Base-by-base conservation (phyloP, 2,329 filamentous ascomycete species). In the Dendryphion nanum region DNA sequence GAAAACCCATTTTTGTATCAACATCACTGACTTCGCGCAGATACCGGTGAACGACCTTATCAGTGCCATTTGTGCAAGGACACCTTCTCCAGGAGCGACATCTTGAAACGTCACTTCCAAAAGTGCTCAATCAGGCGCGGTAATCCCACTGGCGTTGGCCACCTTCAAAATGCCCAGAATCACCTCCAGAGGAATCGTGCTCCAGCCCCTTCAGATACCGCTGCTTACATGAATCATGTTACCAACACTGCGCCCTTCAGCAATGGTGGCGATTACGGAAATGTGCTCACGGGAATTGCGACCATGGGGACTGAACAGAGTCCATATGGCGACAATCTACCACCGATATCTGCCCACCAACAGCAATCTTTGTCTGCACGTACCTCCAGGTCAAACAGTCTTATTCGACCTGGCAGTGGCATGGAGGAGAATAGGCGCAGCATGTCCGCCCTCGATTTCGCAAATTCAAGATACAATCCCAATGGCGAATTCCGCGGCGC, bases 31-130 rank as follows among this genome's bases (percentile, higher is more conserved):
- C 59, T 37, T 49, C 40, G 18, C 40, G 31, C 57, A 95, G 91
- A 98, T 74, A 97, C 93, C 45, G 93, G 93, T 60, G 91, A 97
- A 68, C 88, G 93, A 51, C 93, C 93, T 40, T 98, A 98, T 74
- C 94, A 94, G 82, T 98, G 93, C 72, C 88, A 95, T 51, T 77
- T 98, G 35, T 98, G 93, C 76, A 89, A 93, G 67, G 93, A 97
- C 69, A 97, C 90, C 21, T 98, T 98, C 71, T 95, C 89, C 33
- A 85, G 93, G 66, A 95, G 89, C 76, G 93, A 98, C 64, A 97
- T 98, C 51, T 74, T 98, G 59, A 98, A 98, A 77, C 88, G 93
- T 50, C 93, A 98, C 72, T 98, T 97, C 72, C 90, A 96, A 69
- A 98, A 98, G 75, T 98, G 93, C 73, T 96, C 93, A 26, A 89